Evolutionary conservation across 106 monocot species (phyloP).

Genomic region (Xerophyta viscosa): DNA sequence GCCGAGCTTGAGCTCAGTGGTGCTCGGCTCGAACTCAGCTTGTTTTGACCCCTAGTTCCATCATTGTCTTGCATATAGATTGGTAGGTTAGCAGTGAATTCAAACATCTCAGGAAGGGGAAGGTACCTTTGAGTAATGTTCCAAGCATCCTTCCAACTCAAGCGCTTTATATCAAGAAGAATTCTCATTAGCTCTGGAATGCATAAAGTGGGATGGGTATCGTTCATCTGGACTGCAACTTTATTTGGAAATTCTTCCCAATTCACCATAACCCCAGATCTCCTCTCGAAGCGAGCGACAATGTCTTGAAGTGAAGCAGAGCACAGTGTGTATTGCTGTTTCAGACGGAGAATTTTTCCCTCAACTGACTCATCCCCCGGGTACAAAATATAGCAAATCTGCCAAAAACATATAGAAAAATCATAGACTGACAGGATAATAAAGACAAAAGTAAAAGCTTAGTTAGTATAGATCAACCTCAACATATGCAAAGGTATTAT

Average conservation of each 20-base stretch:
- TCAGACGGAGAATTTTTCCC: slow-evolving; percentile 92
- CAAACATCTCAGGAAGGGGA: not conserved
- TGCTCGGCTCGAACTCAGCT: too few relatives aligned
- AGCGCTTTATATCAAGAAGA: slow-evolving; percentile 72
- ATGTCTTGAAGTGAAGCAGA: slow-evolving; percentile 99
- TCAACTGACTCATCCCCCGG: slow-evolving; percentile 86
- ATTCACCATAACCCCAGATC: slow-evolving; percentile 49
- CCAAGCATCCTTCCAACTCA: slow-evolving; percentile 89
- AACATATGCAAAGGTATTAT: too few relatives aligned
- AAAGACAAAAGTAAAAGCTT: not conserved
- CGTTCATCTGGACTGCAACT: slow-evolving; percentile 98
- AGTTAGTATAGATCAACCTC: too few relatives aligned
- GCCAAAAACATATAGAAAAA: not conserved
- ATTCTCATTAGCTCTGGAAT: slow-evolving; percentile 94
- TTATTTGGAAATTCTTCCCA: slow-evolving; percentile 88
- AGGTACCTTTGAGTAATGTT: slow-evolving; percentile 75
- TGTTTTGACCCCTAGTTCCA: too few relatives aligned
- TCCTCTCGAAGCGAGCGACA: slow-evolving; percentile 79
- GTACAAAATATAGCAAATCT: slow-evolving; percentile 89
- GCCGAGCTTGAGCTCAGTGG: too few relatives aligned
- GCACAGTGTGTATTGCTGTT: slow-evolving; percentile 92
- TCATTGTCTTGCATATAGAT: too few relatives aligned
- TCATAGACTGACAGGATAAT: not conserved
- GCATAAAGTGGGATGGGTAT: slow-evolving; percentile 94
- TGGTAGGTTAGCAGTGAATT: too few relatives aligned